A percentile compares a stretch with the other conserved stretches of the same genome.
Evolutionary conservation across 768 basidiomycete genomes (phyloP).

Genomic region (Hypholoma fasciculare): DNA sequence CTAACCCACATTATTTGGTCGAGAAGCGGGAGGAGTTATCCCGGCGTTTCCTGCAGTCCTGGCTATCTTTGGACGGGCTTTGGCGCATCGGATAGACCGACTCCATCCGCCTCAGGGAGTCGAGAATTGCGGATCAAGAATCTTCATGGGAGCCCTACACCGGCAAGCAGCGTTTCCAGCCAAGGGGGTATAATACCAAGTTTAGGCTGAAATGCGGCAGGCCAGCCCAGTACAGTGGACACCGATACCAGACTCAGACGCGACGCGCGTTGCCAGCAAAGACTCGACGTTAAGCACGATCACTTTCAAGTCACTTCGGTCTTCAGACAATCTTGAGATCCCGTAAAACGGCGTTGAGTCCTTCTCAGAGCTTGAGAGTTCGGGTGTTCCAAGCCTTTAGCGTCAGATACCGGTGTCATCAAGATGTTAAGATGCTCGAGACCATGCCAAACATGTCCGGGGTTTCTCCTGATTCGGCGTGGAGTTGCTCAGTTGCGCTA

Average conservation of each 20-base stretch:
- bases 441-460: neutral
- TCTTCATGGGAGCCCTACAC: too few species aligned
- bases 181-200: too few species aligned
- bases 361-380: neutral
- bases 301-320: neutral
- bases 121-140: neutral
- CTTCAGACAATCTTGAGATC: neutral
- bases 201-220: too few species aligned
- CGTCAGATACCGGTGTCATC: neutral
- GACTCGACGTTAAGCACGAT: neutral
- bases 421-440: neutral
- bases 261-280: neutral
- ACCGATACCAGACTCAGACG: too few species aligned
- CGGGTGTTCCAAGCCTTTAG: neutral
- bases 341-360: neutral
- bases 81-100: neutral
- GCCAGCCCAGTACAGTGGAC: too few species aligned
- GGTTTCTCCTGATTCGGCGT: too few species aligned
- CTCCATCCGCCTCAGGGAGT: neutral
- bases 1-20: constrained; percentile 5
- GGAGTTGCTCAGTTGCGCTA: too few species aligned
- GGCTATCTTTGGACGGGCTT: constrained; percentile 1
- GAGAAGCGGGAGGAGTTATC: constrained; percentile 13
- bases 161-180: too few species aligned
- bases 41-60: constrained; percentile 7